Evolutionary conservation across 148 eudicot genomes (phyloP).

Genomic region (Camellia japonica): DNA sequence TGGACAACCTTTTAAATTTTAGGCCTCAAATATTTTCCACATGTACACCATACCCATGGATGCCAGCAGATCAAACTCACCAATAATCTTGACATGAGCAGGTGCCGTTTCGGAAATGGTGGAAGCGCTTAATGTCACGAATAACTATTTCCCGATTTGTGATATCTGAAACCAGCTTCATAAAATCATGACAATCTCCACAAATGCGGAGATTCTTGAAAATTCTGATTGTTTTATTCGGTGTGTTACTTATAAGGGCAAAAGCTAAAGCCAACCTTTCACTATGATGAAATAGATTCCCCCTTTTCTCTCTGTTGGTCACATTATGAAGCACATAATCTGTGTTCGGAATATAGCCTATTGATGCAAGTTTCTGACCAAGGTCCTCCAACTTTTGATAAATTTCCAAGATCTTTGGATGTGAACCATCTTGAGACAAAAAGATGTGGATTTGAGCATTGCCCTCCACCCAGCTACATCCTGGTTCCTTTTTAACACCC

Average conservation of each 20-base stretch:
- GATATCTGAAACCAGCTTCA: conserved; percentile 16
- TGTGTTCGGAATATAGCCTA: conserved; percentile 11
- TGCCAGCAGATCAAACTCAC: conserved; percentile 3
- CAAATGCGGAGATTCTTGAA: conserved; percentile 23
- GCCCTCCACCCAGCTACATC: conserved; percentile 46
- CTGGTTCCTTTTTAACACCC: conserved; percentile 50
- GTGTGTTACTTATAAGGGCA: conserved; percentile 10
- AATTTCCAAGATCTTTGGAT: conserved; percentile 28
- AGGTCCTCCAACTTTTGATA: conserved; percentile 40
- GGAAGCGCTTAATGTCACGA: conserved; percentile 18
- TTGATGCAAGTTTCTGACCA: neutral
- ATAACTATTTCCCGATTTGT: conserved; percentile 15
- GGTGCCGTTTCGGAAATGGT: conserved; percentile 16
- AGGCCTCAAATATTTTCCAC: neutral
- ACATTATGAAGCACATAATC: conserved; percentile 18
- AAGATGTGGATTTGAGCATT: conserved; percentile 39
- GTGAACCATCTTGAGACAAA: conserved; percentile 43
- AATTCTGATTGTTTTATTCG: conserved; percentile 18
- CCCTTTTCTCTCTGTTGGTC: conserved; percentile 5
- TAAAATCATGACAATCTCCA: conserved; percentile 21
- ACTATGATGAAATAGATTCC: conserved; percentile 13
- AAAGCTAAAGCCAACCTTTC: conserved; percentile 22
- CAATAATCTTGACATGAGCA: conserved; percentile 23
- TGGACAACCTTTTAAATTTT: neutral
- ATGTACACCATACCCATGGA: neutral